phyloP scores from a whole-genome alignment of 2,329 filamentous ascomycete genomes.

The Xylaria hypoxylon region DNA sequence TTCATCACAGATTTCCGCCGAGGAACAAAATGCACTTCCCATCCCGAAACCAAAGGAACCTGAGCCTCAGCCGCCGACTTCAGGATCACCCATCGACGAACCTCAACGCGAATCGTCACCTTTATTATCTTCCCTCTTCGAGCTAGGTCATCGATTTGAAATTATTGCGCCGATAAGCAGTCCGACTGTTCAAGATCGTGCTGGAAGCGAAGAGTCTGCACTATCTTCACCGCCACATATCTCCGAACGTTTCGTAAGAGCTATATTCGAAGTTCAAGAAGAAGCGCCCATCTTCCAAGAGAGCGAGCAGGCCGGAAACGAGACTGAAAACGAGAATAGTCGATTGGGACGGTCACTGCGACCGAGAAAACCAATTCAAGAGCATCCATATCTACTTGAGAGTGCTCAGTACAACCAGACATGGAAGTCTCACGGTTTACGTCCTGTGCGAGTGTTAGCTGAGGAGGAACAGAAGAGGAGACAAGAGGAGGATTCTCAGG shows the following conservation, averaged over 20 bases:
- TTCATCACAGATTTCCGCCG: slow-evolving; percentile 43
- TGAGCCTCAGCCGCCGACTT: slow-evolving; percentile 40
- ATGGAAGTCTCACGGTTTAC: slow-evolving; percentile 66
- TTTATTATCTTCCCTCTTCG: slow-evolving; percentile 29
- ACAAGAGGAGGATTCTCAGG: slow-evolving; percentile 59
- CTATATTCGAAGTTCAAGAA: slow-evolving; percentile 34
- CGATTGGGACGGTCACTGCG: slow-evolving; percentile 61
- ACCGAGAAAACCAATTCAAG: slow-evolving; percentile 70
- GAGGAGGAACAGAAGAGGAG: slow-evolving; percentile 49
- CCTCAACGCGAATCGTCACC: slow-evolving; percentile 29
- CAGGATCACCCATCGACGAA: slow-evolving; percentile 34
- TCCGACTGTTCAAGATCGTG: background rate
- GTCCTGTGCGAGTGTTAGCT: slow-evolving; percentile 60
- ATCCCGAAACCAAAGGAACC: slow-evolving; percentile 24
- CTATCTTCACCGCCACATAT: slow-evolving; percentile 22
- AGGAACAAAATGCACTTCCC: slow-evolving; percentile 45
- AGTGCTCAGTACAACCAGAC: slow-evolving; percentile 65
- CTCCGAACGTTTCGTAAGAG: slow-evolving; percentile 19
- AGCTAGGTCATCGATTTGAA: slow-evolving; percentile 26
- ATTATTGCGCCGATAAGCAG: background rate
- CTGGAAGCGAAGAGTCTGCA: slow-evolving; percentile 18
- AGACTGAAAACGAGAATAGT: slow-evolving; percentile 20
- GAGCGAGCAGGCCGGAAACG: slow-evolving; percentile 9
- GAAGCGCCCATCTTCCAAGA: slow-evolving; percentile 11
- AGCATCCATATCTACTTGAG: slow-evolving; percentile 69